Base-by-base conservation (phyloP, 371 early-diverging fungal genomes). In the Mucor plumbeus region DNA sequence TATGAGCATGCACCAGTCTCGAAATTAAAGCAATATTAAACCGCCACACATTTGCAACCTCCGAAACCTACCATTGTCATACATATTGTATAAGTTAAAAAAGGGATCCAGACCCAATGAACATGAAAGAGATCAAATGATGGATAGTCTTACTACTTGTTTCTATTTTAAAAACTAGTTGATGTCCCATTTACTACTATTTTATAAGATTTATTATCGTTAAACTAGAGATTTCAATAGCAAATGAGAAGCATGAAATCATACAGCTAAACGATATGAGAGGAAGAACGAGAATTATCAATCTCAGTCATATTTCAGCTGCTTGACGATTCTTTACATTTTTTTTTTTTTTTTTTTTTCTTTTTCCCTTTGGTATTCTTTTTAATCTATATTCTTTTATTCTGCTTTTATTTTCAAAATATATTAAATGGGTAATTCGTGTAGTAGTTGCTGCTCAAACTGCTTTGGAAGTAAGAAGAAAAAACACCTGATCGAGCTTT, bases 401-500 rank as follows among this genome's bases (percentile, higher is more conserved):
- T 50, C 26, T 21, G 10, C 26, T 21, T 26, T 26, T n/a, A 21
- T 50, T 8, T 17, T 19, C 50, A 50, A 8, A 19, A 26, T 50
- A 26, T 8, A 11, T 44, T 39, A 64, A 58, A 65, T 65, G 65
- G 65, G 65, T 59, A 65, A 65, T 59, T 59, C 59, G 19, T 65
- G 69, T 54, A 75, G 64, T 56, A 63, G 69, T 54, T 81, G 81
- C 41, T 81, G 83, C 63, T 76, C 75, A 58, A 75, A 71, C 72
- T 82, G 78, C 68, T 82, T 68, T 67, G 83, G 79, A 76, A 82
- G 83, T 82, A 75, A 80, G 80, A 31, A 57, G 7, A 68, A 19
- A 13, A 31, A 9, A 43, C 17, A 14, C 31, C 4, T 4, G 13
- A 13, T 15, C 26, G 34, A 43, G 11, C 10, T 15, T 5, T 9